phyloP scores from a whole-genome alignment of 768 basidiomycete species.

The Mycena vitilis region DNA sequence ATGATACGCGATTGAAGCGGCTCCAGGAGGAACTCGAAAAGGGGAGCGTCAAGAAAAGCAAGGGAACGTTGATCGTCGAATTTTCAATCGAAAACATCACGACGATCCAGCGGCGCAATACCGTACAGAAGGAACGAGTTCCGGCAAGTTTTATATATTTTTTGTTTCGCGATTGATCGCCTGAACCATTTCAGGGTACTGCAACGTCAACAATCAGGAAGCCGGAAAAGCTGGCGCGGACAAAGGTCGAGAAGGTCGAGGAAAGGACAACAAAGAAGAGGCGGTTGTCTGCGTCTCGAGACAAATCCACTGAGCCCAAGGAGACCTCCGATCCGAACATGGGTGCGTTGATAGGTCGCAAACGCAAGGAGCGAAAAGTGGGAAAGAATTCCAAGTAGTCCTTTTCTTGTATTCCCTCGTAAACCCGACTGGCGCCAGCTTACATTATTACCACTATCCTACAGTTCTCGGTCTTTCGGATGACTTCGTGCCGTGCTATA shows the following conservation, averaged over 20 bases:
- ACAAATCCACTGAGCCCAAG: conserved; percentile 27
- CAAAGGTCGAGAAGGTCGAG: conserved; percentile 38
- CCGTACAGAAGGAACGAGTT: conserved; percentile 57
- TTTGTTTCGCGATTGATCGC: conserved; percentile 4
- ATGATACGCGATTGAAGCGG: conserved; percentile 66
- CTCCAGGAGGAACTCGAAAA: conserved; percentile 61
- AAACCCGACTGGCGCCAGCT: neutral
- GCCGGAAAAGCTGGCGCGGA: conserved; percentile 4
- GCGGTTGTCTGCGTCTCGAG: conserved; percentile 17
- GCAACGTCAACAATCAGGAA: conserved; percentile 25
- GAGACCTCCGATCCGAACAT: conserved; percentile 55
- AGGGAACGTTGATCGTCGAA: conserved; percentile 82
- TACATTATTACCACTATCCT: neutral
- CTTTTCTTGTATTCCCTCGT: neutral
- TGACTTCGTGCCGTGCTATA: too few species aligned
- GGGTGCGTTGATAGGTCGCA: conserved; percentile 83
- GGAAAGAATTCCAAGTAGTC: conserved; percentile 40
- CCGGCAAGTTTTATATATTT: conserved; percentile 40
- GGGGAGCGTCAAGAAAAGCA: conserved; percentile 51
- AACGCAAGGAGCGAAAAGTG: conserved; percentile 75
- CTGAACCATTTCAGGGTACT: conserved; percentile 19
- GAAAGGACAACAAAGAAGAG: conserved; percentile 50
- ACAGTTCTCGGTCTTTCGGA: too few species aligned
- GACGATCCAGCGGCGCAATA: conserved; percentile 82
- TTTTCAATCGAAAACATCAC: conserved; percentile 97